Evolutionary conservation across 345 rosid genomes (phyloP).

Genomic region (Trapa incisa): DNA sequence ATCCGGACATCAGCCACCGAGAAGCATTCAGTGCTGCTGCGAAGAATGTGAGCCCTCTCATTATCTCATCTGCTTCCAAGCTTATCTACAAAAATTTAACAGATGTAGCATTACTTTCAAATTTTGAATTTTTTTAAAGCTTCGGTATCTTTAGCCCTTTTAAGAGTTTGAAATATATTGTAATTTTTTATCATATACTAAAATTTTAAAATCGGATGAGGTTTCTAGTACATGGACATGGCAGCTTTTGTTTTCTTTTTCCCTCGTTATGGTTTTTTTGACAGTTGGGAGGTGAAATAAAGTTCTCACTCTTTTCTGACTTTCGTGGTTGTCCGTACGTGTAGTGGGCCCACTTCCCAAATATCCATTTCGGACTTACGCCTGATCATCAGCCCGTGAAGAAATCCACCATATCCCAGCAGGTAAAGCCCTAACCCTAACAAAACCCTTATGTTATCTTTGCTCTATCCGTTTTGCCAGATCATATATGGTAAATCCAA

Average conservation of each 20-base stretch:
- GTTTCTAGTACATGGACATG: too few relatives aligned
- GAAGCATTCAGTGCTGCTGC: slow-evolving; percentile 99
- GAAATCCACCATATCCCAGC: slow-evolving; percentile 66
- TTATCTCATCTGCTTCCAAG: neutral
- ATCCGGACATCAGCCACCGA: slow-evolving; percentile 98
- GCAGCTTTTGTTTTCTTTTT: neutral
- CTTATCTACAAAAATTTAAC: too few relatives aligned
- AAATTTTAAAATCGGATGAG: too few relatives aligned
- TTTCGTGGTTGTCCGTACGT: slow-evolving; percentile 6
- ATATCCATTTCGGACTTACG: slow-evolving; percentile 92
- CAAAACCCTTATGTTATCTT: too few relatives aligned
- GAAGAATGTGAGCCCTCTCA: slow-evolving; percentile 51
- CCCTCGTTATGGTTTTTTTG: neutral
- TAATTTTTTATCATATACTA: too few relatives aligned
- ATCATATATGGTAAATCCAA: too few relatives aligned
- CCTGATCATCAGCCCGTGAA: slow-evolving; percentile 86
- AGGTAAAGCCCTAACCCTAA: slow-evolving; percentile 32
- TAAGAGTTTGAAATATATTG: too few relatives aligned
- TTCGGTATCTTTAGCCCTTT: too few relatives aligned
- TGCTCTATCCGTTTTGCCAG: too few relatives aligned
- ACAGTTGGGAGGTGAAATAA: too few relatives aligned
- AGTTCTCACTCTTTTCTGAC: neutral
- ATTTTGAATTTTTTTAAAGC: too few relatives aligned
- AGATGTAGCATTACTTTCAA: too few relatives aligned
- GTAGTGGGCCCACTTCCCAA: slow-evolving; percentile 99